phyloP scores from a whole-genome alignment of 306 rosid species.

The Sophora flavescens region DNA sequence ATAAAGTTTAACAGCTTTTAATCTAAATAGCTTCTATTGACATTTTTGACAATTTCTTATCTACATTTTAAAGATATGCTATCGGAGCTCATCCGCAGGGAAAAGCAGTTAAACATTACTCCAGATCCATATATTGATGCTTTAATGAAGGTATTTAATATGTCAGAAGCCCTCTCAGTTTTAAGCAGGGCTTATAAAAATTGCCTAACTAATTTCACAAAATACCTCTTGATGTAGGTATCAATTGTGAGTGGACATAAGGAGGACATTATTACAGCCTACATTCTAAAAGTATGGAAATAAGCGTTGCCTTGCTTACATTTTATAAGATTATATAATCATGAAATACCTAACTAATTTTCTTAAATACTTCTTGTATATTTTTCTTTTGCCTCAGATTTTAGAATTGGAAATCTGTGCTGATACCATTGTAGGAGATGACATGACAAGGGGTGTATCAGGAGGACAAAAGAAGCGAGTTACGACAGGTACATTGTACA shows the following conservation, averaged over 20 bases:
- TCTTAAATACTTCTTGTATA: background rate
- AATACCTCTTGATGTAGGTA: conserved; percentile 4
- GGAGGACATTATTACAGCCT: conserved; percentile 39
- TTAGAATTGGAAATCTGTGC: conserved; percentile 49
- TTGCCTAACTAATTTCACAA: background rate
- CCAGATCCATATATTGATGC: conserved; percentile 52
- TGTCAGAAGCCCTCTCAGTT: background rate
- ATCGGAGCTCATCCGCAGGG: conserved; percentile 42
- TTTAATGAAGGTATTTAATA: conserved; percentile 43
- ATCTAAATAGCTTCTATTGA: background rate
- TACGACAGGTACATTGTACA: conserved; percentile 28
- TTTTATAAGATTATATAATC: background rate
- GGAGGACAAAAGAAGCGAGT: conserved; percentile 47
- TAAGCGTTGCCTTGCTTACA: background rate
- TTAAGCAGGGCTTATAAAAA: background rate
- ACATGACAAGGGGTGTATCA: conserved; percentile 40
- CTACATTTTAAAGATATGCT: conserved; percentile 41
- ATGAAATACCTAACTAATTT: too few species aligned
- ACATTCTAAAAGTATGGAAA: conserved; percentile 39
- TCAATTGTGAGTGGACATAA: conserved; percentile 13
- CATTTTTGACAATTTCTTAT: background rate
- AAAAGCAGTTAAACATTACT: conserved; percentile 40
- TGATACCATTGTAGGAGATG: conserved; percentile 43
- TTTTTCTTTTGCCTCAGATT: conserved; percentile 30
- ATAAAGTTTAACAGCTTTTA: conserved; percentile 7